Evolutionary conservation across 306 rosid species (phyloP), one percentile per base, ranked within the genome.

Genomic region (Erythrophleum fordii): DNA sequence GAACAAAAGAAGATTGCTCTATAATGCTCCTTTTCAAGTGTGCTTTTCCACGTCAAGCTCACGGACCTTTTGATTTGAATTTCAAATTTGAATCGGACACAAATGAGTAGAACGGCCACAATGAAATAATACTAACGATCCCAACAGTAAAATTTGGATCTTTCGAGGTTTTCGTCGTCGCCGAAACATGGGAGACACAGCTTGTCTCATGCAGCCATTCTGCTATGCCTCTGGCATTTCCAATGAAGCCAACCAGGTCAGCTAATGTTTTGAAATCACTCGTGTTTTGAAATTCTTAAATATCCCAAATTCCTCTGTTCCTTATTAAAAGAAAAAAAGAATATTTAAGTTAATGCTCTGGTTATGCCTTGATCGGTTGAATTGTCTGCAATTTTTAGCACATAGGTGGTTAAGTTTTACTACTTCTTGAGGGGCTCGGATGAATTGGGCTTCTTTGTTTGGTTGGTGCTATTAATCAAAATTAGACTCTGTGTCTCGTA

Each of bases 121-220:
- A 23, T 25, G 70, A 75, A 51, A 71, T 45, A 17, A 64, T 22
- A 58, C 53, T 8, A 73, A 65, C 73, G 52, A 56, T 20, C 71
- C 64, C 69, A 66, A 81, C 64, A 72, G 75, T 37, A 52, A 81
- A 73, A 80, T 81, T 90, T 80, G 83, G 83, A 69, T 68, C 67
- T 82, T 76, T 59, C 11, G 80, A 25, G 70, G 77, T 80, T 75
- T 26, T 79, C 55, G n/a, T 45, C 52, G 55, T 8, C 48, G 48
- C 16, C 45, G 52, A 72, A 79, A 72, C 73, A 92, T 92, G 97
- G 95, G 87, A 64, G 97, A 92, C 56, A 83, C 97, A 44, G 49
- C 90, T 25, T 89, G 97, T 84, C 79, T 92, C 86, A 85, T 86
- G 87, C 95, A 87, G 35, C 93, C 95, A 37, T 86, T 92, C 83